Conservation (phyloP, 75 land plant species). For the Selaginella moellendorffii region DNA sequence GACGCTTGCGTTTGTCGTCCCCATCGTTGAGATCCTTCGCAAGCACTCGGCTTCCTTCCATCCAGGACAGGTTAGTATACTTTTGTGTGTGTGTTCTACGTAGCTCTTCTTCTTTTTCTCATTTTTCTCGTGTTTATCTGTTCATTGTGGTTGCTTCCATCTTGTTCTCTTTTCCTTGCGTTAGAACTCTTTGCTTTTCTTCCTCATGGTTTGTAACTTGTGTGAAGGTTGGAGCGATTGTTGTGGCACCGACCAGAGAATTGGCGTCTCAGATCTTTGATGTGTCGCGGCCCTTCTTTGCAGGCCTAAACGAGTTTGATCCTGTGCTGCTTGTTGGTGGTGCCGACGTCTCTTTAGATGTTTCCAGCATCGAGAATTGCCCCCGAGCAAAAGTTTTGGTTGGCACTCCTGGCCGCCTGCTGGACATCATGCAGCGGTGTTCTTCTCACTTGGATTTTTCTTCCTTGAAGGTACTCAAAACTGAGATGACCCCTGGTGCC, state of each 20-base stretch:
- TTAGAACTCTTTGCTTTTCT: too few species aligned
- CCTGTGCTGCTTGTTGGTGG: slow-evolving; percentile 87
- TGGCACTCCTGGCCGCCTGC: slow-evolving; percentile 89
- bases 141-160: too few species aligned
- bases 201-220: too few species aligned
- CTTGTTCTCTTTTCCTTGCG: too few species aligned
- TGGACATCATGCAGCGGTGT: slow-evolving; percentile 84
- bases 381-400: slow-evolving; percentile 72
- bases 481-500: too few species aligned
- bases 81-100: too few species aligned
- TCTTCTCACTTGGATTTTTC: slow-evolving; percentile 55
- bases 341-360: slow-evolving; percentile 57
- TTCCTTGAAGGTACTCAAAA: slow-evolving; percentile 46
- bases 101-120: too few species aligned
- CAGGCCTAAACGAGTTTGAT: slow-evolving; percentile 41
- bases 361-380: slow-evolving; percentile 52
- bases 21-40: slow-evolving; percentile 79
- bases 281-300: slow-evolving; percentile 68
- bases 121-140: too few species aligned
- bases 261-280: slow-evolving; percentile 85
- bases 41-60: slow-evolving; percentile 43
- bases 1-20: slow-evolving; percentile 85
- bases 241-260: slow-evolving; percentile 93
- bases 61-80: slow-evolving; percentile 47
- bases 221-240: slow-evolving; percentile 61